These are phyloP conservation scores for Globisporangium rhizosaccharum DNA, from an alignment of 352 stramenopile genomes.

Conservation along the genomic window DNA sequence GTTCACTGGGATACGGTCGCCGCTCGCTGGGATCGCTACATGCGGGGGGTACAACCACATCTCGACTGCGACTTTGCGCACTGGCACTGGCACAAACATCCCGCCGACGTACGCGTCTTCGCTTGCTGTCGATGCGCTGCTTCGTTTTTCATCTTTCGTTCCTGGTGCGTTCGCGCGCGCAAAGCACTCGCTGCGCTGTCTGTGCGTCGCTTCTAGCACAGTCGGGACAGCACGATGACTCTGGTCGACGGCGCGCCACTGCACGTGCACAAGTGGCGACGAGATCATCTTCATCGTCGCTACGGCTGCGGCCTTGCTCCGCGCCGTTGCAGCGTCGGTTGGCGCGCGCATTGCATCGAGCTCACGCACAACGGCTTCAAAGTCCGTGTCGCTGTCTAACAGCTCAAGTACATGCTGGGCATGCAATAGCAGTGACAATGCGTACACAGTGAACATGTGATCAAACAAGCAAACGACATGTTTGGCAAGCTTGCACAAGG, in stretches of 20 bases:
- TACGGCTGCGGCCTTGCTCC: slow-evolving; percentile 18
- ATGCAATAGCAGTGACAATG: background rate
- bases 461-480: background rate
- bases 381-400: slow-evolving; percentile 43
- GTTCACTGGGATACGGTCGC: slow-evolving; percentile 43
- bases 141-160: slow-evolving; percentile 7
- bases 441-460: background rate
- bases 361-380: slow-evolving; percentile 47
- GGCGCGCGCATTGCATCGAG: slow-evolving; percentile 37
- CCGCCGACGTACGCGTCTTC: slow-evolving; percentile 22
- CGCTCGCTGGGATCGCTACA: slow-evolving; percentile 51
- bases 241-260: slow-evolving; percentile 60
- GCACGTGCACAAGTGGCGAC: slow-evolving; percentile 33
- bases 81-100: slow-evolving; percentile 43
- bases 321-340: slow-evolving; percentile 21
- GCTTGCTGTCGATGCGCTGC: background rate
- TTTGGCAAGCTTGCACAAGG: background rate
- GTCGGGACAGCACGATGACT: slow-evolving; percentile 33
- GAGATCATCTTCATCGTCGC: slow-evolving; percentile 20
- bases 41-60: slow-evolving; percentile 73
- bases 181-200: slow-evolving; percentile 22
- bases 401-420: slow-evolving; percentile 33
- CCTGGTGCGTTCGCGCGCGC: background rate
- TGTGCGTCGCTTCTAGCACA: slow-evolving; percentile 26
- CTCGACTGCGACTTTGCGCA: slow-evolving; percentile 48